phyloP scores from a whole-genome alignment of 2,329 filamentous ascomycete species.

The Thelonectria olida region DNA sequence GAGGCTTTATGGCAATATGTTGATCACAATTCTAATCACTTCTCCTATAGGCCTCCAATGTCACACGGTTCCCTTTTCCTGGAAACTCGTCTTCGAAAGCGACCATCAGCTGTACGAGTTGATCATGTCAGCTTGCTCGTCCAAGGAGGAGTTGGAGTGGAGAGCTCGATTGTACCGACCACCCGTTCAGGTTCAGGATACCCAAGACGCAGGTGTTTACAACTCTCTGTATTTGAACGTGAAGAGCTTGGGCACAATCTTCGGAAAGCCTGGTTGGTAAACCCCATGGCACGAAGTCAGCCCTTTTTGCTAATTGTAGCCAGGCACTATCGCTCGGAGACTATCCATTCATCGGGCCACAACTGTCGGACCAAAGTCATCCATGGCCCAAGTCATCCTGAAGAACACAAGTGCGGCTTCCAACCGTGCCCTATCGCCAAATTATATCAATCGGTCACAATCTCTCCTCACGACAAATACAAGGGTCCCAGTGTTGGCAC shows the following conservation, averaged over 20 bases:
- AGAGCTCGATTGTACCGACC: constrained; percentile 69
- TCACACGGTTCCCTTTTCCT: constrained; percentile 85
- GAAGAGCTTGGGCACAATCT: constrained; percentile 77
- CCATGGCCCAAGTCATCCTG: constrained; percentile 80
- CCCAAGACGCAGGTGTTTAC: constrained; percentile 60
- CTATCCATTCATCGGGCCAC: constrained; percentile 84
- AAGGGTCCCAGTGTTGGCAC: constrained; percentile 74
- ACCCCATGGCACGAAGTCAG: neutral
- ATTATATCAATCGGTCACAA: constrained; percentile 78
- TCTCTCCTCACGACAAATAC: constrained; percentile 77
- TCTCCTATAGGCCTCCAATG: constrained; percentile 80
- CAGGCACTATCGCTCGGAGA: constrained; percentile 70
- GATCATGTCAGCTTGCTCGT: constrained; percentile 85
- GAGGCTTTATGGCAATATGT: constrained; percentile 30
- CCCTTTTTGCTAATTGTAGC: constrained; percentile 14
- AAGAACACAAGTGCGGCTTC: constrained; percentile 79
- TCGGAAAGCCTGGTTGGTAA: constrained; percentile 72
- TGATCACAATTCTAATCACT: constrained; percentile 17
- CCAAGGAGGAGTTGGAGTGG: constrained; percentile 84
- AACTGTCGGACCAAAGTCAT: constrained; percentile 74
- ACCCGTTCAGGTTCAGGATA: constrained; percentile 57
- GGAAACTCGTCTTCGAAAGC: constrained; percentile 89
- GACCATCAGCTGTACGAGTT: constrained; percentile 83
- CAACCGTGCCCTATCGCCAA: constrained; percentile 48
- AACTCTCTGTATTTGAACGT: constrained; percentile 76